Base-by-base conservation (phyloP, 2,329 filamentous ascomycete genomes). In the Fusarium clavum region DNA sequence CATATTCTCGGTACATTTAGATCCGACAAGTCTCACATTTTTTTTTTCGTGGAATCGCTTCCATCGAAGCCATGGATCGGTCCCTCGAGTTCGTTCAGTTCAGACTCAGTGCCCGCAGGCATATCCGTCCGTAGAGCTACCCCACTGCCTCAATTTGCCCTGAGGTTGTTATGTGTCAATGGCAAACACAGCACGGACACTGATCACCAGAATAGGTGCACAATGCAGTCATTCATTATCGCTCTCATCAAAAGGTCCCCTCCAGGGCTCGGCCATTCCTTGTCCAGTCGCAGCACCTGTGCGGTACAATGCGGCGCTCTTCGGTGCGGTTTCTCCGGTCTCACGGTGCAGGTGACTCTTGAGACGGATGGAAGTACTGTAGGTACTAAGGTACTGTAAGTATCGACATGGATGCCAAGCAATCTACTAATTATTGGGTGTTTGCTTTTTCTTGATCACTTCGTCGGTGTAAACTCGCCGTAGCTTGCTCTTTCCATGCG, bases 321-420 rank as follows among this genome's bases (percentile, higher is more conserved):
- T 43, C 40, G 63, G 52, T 34, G 64, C 46, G 45, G 66, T 51
- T 46, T 65, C 49, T 55, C 43, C 24, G 48, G 34, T 9, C 34
- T 34, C 67, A 70, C 67, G 67, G 52, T 45, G 49, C 67, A 70
- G 67, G 67, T 69, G 67, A 67, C 66, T 64, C 51, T 57, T 24
- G 30, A 44, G 41, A 40, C 22, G 18, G 41, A 40, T n/a, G 18
- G 44, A 46, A 57, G 54, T 38, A 38, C 34, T 38, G 34, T 18
- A 38, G 34, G 34, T 29, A 29, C 24, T 18, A 9, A 34, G 18
- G 34, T 38, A 38, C 18, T n/a, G 18, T 44, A 53, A 69, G 46
- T 22, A 66, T 65, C 46, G 14, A 27, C 34, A 55, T 20, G 13
- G 41, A 14, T 38, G 34, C 34, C 34, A 25, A 41, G 46, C 41